Conservation (phyloP, 2,329 filamentous ascomycete genomes). For the Bipolaris bicolor region DNA sequence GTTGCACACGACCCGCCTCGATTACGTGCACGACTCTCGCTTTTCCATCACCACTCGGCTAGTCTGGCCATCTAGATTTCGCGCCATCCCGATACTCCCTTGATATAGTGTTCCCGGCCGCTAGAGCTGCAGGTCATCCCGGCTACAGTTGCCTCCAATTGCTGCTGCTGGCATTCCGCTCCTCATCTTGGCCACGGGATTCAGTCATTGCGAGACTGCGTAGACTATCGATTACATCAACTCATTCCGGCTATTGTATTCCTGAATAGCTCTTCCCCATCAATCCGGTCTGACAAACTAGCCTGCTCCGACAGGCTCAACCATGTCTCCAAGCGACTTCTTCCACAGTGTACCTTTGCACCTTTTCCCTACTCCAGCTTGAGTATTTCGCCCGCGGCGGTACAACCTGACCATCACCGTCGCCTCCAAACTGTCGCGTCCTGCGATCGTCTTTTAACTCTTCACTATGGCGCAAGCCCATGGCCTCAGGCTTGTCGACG, state of each 20-base stretch:
- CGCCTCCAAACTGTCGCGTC: conserved; percentile 8
- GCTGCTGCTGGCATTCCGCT: conserved; percentile 18
- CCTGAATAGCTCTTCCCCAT: conserved; percentile 12
- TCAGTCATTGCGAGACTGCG: conserved; percentile 19
- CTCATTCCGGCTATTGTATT: conserved; percentile 15
- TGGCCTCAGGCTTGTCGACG: conserved; percentile 35
- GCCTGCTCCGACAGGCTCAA: conserved; percentile 23
- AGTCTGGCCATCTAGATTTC: conserved; percentile 7
- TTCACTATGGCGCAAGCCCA: conserved; percentile 40
- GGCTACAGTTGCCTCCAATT: conserved; percentile 17
- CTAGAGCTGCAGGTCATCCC: conserved; percentile 16
- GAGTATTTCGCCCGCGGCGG: conserved; percentile 10
- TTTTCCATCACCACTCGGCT: conserved; percentile 3
- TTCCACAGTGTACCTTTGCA: conserved; percentile 15
- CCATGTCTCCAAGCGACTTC: conserved; percentile 22
- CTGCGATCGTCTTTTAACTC: conserved; percentile 1
- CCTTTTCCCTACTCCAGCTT: conserved; percentile 10
- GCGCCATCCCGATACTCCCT: neutral
- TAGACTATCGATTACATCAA: conserved; percentile 15
- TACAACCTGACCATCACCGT: conserved; percentile 3
- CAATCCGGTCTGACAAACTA: conserved; percentile 15
- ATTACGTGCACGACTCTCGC: conserved; percentile 4
- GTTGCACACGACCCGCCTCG: neutral
- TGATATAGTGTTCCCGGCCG: neutral
- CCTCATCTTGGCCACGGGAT: conserved; percentile 12